Evolutionary conservation across 169 alveolate species (phyloP), one percentile per base, ranked within the genome.

Genomic region (Plasmodium relictum): DNA sequence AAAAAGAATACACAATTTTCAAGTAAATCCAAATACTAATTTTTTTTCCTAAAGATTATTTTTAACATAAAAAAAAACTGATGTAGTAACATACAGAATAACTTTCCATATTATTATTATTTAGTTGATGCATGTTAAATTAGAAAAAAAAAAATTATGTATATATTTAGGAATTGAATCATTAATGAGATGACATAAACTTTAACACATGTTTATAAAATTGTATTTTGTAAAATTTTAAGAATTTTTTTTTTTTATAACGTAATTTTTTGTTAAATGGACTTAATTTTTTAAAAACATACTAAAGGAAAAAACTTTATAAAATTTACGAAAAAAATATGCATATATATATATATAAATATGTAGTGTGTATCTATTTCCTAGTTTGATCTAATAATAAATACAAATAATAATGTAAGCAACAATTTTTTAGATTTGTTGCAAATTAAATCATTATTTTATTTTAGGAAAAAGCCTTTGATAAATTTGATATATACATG

Each of bases 311-410:
- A 12, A 48, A 70, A 70, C 44, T 24, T 20, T 70, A 70, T 66
- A 70, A 70, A 70, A 70, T 70, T 70, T 48, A 70, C 83, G 41
- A 70, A 70, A 70, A 70, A 70, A 66, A 66, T 37, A 70, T 70
- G 39, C 45, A 26, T 16, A 50, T 22, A 14, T 50, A 31, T 39
- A 70, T 10, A 56, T 16, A 50, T 45, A 70, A 20, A 31, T 70
- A 48, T 26, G 24, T 9, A 6, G 24, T 44, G 39, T 42, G n/a
- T 1, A 10, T 4, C 5, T 2, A 10, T 10, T 48, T 4, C 1
- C 5, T 22, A 16, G 12, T 16, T 56, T 14, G 12, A 16, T 18
- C 0, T 56, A 18, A 14, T 56, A 56, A 56, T 9, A 56, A 18
- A 56, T 16, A 56, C 31, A 56, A 14, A 56, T 6, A 14, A 16